Conservation (phyloP, 305 asterid species). For the Coffea humblotiana region DNA sequence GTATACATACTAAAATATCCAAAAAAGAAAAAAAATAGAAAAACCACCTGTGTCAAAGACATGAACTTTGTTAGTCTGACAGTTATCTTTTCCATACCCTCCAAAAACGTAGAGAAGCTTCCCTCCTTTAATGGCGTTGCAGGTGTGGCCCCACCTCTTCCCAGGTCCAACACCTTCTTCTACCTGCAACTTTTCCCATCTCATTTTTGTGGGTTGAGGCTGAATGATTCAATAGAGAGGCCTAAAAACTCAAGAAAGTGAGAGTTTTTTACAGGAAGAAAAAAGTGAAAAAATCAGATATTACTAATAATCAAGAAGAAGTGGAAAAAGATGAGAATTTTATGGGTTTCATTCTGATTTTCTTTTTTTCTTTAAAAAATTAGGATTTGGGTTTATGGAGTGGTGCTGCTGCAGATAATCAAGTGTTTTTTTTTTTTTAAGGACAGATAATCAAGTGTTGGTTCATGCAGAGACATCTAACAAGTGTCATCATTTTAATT, state of each 20-base stretch:
- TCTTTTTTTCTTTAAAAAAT: neutral
- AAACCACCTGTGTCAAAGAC: conserved; percentile 71
- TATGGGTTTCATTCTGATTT: neutral
- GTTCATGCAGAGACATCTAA: no score
- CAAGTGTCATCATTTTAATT: neutral
- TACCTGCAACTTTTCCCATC: conserved; percentile 77
- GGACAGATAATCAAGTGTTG: neutral
- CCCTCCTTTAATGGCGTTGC: conserved; percentile 86
- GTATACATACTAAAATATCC: neutral
- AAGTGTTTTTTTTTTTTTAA: neutral
- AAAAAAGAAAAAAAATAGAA: neutral
- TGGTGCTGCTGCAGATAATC: neutral
- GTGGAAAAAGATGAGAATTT: neutral
- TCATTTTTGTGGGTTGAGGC: conserved; percentile 35
- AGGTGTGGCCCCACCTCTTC: conserved; percentile 98
- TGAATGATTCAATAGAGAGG: neutral
- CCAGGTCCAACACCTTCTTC: conserved; percentile 75
- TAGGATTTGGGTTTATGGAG: conserved; percentile 15
- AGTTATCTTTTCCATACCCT: conserved; percentile 79
- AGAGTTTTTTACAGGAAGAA: neutral
- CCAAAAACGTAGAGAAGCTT: conserved; percentile 86
- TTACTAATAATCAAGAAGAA: neutral
- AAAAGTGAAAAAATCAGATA: neutral
- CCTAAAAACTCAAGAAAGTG: neutral
- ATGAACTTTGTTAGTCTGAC: conserved; percentile 88